Evolutionary conservation across 306 rosid species (phyloP).

Genomic region (Cucurbita moschata): DNA sequence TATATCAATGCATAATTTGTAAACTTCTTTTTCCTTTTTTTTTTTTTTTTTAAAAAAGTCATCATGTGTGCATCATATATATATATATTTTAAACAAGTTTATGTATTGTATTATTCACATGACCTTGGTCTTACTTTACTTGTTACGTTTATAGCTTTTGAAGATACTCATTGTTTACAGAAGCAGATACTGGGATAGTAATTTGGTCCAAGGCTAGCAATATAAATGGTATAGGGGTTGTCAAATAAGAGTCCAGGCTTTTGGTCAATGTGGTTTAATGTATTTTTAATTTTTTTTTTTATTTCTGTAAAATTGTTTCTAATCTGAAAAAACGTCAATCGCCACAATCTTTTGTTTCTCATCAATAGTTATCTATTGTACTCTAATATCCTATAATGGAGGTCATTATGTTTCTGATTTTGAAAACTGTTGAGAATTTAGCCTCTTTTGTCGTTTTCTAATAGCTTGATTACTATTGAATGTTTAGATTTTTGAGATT

Average conservation of each 20-base stretch:
- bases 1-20: background rate
- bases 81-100: background rate
- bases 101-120: too few species aligned
- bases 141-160: background rate
- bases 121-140: background rate
- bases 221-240: background rate
- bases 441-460: background rate
- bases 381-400: background rate
- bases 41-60: too few species aligned
- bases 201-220: background rate
- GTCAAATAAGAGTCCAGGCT: background rate
- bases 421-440: background rate
- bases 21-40: too few species aligned
- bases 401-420: background rate
- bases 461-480: background rate
- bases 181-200: background rate
- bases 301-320: background rate
- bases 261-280: background rate
- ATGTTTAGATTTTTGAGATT: conserved; percentile 73
- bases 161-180: background rate
- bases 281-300: background rate
- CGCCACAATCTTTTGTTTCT: background rate
- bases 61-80: background rate
- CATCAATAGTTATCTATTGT: background rate
- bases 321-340: background rate